Conservation (phyloP, 2,329 filamentous ascomycete genomes). For the Colletotrichum australisinense region DNA sequence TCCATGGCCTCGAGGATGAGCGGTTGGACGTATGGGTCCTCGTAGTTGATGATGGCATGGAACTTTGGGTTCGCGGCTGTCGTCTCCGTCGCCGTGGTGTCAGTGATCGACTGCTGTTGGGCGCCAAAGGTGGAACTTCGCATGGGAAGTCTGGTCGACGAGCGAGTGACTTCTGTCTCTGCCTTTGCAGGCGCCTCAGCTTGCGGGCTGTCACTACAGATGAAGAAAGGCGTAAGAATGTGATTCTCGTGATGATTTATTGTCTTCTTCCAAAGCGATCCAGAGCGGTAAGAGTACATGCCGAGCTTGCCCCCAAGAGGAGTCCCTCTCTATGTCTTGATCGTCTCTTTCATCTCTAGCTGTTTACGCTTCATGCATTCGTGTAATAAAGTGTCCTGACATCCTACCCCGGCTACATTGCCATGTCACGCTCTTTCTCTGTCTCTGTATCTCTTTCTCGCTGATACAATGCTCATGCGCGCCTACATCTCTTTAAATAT, state of each 20-base stretch:
- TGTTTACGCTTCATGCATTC: background rate
- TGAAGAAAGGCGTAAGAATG: slow-evolving; percentile 24
- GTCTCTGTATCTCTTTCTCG: background rate
- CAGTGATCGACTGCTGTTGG: slow-evolving; percentile 53
- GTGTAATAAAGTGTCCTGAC: slow-evolving; percentile 14
- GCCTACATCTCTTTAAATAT: slow-evolving; percentile 7
- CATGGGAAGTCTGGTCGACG: slow-evolving; percentile 13
- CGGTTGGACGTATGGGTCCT: slow-evolving; percentile 89
- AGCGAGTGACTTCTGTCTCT: slow-evolving; percentile 8
- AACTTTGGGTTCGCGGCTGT: slow-evolving; percentile 32
- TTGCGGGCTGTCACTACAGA: slow-evolving; percentile 23
- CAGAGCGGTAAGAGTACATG: slow-evolving; percentile 34
- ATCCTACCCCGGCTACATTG: slow-evolving; percentile 28
- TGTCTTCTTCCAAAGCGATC: background rate
- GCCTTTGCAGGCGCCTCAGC: background rate
- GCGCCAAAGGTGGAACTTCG: background rate
- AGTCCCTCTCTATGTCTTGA: slow-evolving; percentile 19
- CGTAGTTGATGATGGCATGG: slow-evolving; percentile 84
- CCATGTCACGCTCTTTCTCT: slow-evolving; percentile 16
- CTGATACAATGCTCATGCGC: background rate
- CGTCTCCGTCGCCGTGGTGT: background rate
- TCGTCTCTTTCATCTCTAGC: background rate
- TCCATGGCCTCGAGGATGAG: slow-evolving; percentile 81
- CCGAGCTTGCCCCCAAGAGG: slow-evolving; percentile 3
- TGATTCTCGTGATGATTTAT: slow-evolving; percentile 15